Conservation (phyloP, 2,329 filamentous ascomycete species). For the Aspergillus bombycis region DNA sequence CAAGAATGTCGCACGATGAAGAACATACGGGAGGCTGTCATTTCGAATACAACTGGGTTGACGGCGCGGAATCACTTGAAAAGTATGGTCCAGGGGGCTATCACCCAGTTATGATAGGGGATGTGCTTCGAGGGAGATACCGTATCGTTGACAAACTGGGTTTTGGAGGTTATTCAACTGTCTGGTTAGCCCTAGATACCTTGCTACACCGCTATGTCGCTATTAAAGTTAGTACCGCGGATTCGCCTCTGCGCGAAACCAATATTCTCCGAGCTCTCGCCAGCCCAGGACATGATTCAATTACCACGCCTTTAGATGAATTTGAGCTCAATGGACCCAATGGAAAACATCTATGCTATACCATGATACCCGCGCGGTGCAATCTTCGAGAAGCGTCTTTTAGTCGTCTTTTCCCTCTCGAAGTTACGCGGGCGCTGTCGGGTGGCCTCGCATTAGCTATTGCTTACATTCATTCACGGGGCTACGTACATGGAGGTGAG, state of each 20-base stretch:
- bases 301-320: conserved; percentile 26
- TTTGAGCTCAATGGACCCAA: conserved; percentile 33
- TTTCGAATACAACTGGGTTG: conserved; percentile 33
- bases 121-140: conserved; percentile 38
- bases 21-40: background rate
- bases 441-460: conserved; percentile 26
- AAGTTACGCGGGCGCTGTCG: conserved; percentile 30
- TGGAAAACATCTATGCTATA: conserved; percentile 32
- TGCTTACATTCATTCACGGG: conserved; percentile 30
- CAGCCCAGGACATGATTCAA: conserved; percentile 6
- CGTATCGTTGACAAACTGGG: conserved; percentile 47
- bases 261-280: conserved; percentile 25
- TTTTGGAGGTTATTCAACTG: conserved; percentile 46
- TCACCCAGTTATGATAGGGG: conserved; percentile 39
- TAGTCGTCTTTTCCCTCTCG: conserved; percentile 28
- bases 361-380: conserved; percentile 27
- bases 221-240: conserved; percentile 32
- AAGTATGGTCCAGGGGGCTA: conserved; percentile 37
- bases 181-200: conserved; percentile 46
- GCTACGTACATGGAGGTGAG: conserved; percentile 33
- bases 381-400: conserved; percentile 34
- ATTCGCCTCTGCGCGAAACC: conserved; percentile 22
- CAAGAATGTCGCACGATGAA: too few relatives aligned
- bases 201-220: conserved; percentile 30
- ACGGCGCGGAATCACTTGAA: conserved; percentile 35